A percentile compares a stretch with the other conserved stretches of the same genome.
Conservation (phyloP, 2,329 filamentous ascomycete species). For the Hymenoscyphus repandus region DNA sequence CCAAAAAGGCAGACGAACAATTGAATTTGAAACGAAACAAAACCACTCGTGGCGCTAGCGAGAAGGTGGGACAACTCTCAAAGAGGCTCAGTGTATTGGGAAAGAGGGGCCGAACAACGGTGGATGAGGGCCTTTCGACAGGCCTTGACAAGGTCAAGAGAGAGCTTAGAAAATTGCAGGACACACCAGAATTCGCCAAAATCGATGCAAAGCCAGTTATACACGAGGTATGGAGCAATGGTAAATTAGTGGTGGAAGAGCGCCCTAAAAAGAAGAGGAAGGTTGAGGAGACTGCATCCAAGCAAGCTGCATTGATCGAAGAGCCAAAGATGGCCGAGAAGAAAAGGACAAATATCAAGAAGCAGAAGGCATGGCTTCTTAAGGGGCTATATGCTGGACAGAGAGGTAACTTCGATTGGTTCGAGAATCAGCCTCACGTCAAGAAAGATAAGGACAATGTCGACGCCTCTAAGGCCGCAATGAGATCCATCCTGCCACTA, state of each 20-base stretch:
- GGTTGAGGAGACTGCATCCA: conserved; percentile 27
- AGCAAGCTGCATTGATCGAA: conserved; percentile 5
- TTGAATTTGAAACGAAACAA: conserved; percentile 28
- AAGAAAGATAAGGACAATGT: conserved; percentile 46
- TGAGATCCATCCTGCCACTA: conserved; percentile 53
- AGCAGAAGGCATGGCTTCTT: conserved; percentile 53
- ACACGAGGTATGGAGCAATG: conserved; percentile 59
- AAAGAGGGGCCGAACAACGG: conserved; percentile 54
- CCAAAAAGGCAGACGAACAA: conserved; percentile 24
- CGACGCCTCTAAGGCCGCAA: conserved; percentile 41
- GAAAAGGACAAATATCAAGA: conserved; percentile 32
- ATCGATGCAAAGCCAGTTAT: conserved; percentile 54
- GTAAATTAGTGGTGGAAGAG: conserved; percentile 48
- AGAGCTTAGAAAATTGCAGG: conserved; percentile 54
- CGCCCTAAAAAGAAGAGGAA: conserved; percentile 33
- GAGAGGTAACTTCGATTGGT: conserved; percentile 34
- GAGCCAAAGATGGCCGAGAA: conserved; percentile 13
- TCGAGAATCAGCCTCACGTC: conserved; percentile 16
- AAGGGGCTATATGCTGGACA: conserved; percentile 89
- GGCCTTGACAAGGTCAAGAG: conserved; percentile 44
- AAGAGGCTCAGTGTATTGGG: conserved; percentile 49
- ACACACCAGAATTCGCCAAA: conserved; percentile 57
- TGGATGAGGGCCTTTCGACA: conserved; percentile 37
- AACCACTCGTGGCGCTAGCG: conserved; percentile 41
- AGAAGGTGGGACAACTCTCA: conserved; percentile 34